These are phyloP conservation scores for Apiotrichum akiyoshidainum DNA, from an alignment of 1,284 basidiomycete genomes.

Conservation along the genomic window DNA sequence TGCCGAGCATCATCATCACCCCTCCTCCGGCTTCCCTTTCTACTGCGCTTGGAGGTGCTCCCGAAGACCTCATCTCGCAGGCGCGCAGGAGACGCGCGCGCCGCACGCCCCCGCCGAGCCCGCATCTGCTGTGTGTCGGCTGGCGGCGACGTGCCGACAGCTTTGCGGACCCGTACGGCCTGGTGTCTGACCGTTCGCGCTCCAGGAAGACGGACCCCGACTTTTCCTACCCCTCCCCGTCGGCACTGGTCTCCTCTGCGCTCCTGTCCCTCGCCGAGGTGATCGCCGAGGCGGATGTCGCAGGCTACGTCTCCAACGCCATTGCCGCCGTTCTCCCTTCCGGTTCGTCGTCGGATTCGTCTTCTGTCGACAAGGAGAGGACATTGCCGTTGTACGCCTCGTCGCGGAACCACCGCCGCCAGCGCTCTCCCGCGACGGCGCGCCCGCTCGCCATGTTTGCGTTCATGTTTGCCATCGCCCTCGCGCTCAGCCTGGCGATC, in stretches of 20 bases:
- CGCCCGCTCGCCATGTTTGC: not conserved
- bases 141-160: not conserved
- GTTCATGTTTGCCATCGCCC: not conserved
- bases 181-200: not conserved
- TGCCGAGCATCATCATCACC: slow-evolving; percentile 3
- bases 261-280: not conserved
- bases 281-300: not conserved
- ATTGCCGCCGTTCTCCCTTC: not conserved
- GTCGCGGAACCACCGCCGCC: not conserved
- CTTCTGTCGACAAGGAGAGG: not conserved
- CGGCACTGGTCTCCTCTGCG: too few relatives aligned
- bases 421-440: not conserved
- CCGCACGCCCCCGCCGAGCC: not conserved
- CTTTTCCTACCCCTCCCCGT: too few relatives aligned
- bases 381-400: too few relatives aligned
- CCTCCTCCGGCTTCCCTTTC: not conserved
- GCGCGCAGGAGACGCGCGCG: not conserved
- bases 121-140: slow-evolving; percentile 2
- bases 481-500: not conserved
- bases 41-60: not conserved
- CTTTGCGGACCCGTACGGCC: not conserved
- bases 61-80: slow-evolving; percentile 2
- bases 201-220: not conserved
- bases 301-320: not conserved
- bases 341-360: too few relatives aligned